phyloP scores from a whole-genome alignment of 2,329 filamentous ascomycete genomes.

The Hypoxylon sp. region DNA sequence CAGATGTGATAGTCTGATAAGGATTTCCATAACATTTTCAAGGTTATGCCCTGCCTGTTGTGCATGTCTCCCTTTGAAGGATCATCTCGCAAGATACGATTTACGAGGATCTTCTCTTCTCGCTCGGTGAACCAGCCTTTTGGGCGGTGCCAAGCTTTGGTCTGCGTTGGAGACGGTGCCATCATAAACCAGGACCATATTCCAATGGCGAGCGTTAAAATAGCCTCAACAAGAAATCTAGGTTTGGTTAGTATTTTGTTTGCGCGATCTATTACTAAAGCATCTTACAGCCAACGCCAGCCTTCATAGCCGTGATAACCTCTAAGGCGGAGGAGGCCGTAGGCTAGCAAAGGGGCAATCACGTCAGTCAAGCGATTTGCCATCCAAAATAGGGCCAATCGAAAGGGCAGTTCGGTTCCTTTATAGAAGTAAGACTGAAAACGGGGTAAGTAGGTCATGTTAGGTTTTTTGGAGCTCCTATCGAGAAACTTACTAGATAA shows the following conservation, averaged over 20 bases:
- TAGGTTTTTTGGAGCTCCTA: not conserved
- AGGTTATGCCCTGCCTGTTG: constrained; percentile 67
- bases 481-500: constrained; percentile 49
- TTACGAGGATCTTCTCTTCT: constrained; percentile 74
- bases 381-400: constrained; percentile 56
- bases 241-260: too few relatives aligned
- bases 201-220: constrained; percentile 60
- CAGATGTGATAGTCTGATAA: constrained; percentile 73
- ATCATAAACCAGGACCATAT: constrained; percentile 62
- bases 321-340: constrained; percentile 56
- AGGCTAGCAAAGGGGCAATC: constrained; percentile 54
- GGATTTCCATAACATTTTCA: constrained; percentile 64
- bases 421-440: constrained; percentile 55
- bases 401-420: constrained; percentile 53
- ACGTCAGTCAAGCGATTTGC: constrained; percentile 53
- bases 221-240: constrained; percentile 67
- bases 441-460: constrained; percentile 13
- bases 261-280: too few relatives aligned
- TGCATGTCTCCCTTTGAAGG: constrained; percentile 74
- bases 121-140: constrained; percentile 74
- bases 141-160: constrained; percentile 69
- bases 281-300: constrained; percentile 59
- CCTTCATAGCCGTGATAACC: constrained; percentile 57
- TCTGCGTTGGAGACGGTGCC: constrained; percentile 64
- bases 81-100: constrained; percentile 71